Evolutionary conservation across 2,329 filamentous ascomycete genomes (phyloP), one percentile per base, ranked within the genome.

Genomic region (Grosmannia clavigera): DNA sequence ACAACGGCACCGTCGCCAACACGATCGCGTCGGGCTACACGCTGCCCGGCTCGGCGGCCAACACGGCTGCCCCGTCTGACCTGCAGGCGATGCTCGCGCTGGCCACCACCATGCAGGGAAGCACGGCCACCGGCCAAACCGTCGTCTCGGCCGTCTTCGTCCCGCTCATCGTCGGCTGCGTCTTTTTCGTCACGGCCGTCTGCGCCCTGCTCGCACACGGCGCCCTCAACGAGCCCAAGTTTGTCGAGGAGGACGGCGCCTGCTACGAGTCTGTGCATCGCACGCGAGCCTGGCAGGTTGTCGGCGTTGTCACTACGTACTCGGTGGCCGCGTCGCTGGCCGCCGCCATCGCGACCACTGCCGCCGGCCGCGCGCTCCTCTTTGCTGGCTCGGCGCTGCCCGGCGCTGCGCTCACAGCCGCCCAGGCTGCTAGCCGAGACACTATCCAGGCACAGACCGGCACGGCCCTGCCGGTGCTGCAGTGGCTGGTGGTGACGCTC

Each of bases 401-500:
- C 1, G 64, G 64, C 43, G 14, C 46, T 2, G n/a, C 48, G 1
- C 9, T 53, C 1, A 6, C 55, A 1, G 35, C 52, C 5, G 38
- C 33, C 1, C 5, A 54, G 40, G 40, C 51, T 3, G 51, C 19
- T 1, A 58, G 29, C 40, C 31, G 56, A 0, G 27, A 33, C 40
- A 50, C 58, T 46, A 38, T 57, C 33, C 57, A 65, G 16, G 38
- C 16, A 2, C 51, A 59, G n/a, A 48, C 57, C 12, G 64, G 63
- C 29, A 58, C 46, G 7, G 55, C 65, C 12, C 48, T 66, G 48
- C 64, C 64, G 60, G 61, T 64, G 25, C 61, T 66, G 35, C 58
- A 61, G 60, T 66, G 65, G 65, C 35, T 66, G 14, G 55, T 64
- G 29, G 65, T 66, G 2, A 51, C 54, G 2, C 58, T 66, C 27